Base-by-base conservation (phyloP, 257 asterid genomes). In the Solanum stenotomum region DNA sequence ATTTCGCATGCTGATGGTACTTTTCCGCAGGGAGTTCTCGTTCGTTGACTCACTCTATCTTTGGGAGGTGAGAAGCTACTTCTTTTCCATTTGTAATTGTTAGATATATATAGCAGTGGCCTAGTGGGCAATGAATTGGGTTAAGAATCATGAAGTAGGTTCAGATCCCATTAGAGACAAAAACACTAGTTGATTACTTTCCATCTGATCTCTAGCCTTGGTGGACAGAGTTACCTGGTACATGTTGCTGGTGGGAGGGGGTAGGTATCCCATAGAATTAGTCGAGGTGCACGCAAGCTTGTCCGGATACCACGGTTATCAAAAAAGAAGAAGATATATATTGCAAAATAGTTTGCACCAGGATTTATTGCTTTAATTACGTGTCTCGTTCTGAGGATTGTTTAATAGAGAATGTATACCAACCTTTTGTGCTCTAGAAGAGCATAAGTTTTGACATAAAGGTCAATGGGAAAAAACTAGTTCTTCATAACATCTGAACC, bases 1-100 rank as follows among this genome's bases (percentile, higher is more conserved):
- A 75, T 95, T 96, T 90, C 98, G 99, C 72, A 96, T 96, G 99
- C 92, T 95, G 92, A 96, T 96, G 99, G 98, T 95, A 85, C 95
- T 96, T 87, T 96, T 96, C 59, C 95, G 98, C 87, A 94, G 99
- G 89, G 99, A 96, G 90, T 96, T 96, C 91, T 96, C 98, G 13
- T 95, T 95, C 87, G 93, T 95, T 46, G 99, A 96, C 94, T 95
- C 97, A 11, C 87, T 96, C 90, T 95, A 96, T 92, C 95, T 96
- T 75, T 96, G 99, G 99, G 98, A 96, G 99, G 99, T 95, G 89
- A 87, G 92, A 76, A 85, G 18, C 68, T 33, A 31, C 86, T 49
- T 33, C 20, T 82, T 82, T 79, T 82, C 31, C 8, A 49, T 27
- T 49, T 29, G 44, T 82, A 3, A 2, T 29, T 16, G 4, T 82